Percentiles rank a stretch among this genome's conserved stretches.
phyloP scores from a whole-genome alignment of 345 rosid genomes.

The Lepidium aucheri region DNA sequence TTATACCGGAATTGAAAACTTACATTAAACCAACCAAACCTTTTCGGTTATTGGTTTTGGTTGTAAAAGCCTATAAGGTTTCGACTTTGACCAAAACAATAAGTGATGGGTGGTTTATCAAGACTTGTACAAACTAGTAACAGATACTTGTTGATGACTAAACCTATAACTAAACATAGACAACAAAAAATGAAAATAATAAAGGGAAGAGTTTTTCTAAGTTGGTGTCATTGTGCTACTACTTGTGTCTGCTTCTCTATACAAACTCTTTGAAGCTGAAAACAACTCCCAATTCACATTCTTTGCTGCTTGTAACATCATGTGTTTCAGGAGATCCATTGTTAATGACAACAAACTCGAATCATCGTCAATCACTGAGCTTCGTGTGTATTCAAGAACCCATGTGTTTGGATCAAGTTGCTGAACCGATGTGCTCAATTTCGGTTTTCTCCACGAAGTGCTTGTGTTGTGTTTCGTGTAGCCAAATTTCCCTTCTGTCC shows the following conservation, averaged over 20 bases:
- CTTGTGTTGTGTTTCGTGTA: slow-evolving; percentile 40
- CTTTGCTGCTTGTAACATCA: slow-evolving; percentile 24
- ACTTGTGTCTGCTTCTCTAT: slow-evolving; percentile 11
- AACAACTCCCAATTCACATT: slow-evolving; percentile 19
- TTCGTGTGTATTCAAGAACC: slow-evolving; percentile 62
- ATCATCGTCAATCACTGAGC: slow-evolving; percentile 38
- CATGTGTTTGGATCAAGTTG: slow-evolving; percentile 74
- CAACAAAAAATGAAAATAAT: not conserved
- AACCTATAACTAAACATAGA: not conserved
- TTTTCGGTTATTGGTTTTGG: too few species aligned
- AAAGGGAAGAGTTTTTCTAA: not conserved
- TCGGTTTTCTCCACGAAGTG: slow-evolving; percentile 46
- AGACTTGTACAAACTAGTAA: not conserved
- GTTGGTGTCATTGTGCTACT: slow-evolving; percentile 24
- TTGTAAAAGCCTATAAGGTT: too few species aligned
- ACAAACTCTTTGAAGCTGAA: slow-evolving; percentile 7
- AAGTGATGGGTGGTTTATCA: not conserved
- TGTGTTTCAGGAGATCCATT: slow-evolving; percentile 35
- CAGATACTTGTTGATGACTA: slow-evolving; percentile 1
- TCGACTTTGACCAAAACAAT: not conserved
- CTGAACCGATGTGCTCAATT: slow-evolving; percentile 48
- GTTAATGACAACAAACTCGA: slow-evolving; percentile 38
- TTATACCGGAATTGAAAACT: not conserved
- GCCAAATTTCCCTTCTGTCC: slow-evolving; percentile 53
- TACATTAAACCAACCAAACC: not conserved